Percentiles rank a stretch among this genome's conserved stretches.
Evolutionary conservation across 2,329 filamentous ascomycete genomes (phyloP).

Genomic region (Penicillium corylophilum): DNA sequence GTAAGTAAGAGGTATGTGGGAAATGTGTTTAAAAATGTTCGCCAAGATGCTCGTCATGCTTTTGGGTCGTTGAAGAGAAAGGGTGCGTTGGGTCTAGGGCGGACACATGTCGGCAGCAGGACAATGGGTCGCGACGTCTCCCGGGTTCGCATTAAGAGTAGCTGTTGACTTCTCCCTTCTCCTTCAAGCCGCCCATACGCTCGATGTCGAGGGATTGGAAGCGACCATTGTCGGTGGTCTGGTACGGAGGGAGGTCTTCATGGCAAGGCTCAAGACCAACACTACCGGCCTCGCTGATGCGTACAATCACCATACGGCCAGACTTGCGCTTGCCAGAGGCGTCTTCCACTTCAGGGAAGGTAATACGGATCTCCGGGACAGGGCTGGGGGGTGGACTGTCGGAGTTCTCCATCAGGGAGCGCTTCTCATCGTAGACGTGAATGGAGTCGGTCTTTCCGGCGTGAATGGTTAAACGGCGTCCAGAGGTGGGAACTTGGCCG

Average conservation of each 20-base stretch:
- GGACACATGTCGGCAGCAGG: neutral
- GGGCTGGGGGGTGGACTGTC: slow-evolving; percentile 72
- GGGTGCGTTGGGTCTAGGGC: neutral
- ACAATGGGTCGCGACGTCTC: neutral
- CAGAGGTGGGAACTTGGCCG: slow-evolving; percentile 52
- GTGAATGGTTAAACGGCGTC: slow-evolving; percentile 60
- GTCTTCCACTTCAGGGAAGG: slow-evolving; percentile 93
- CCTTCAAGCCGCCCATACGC: slow-evolving; percentile 88
- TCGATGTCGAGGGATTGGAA: slow-evolving; percentile 96
- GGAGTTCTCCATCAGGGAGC: slow-evolving; percentile 73
- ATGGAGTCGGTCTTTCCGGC: slow-evolving; percentile 66
- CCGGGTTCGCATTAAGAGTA: slow-evolving; percentile 31
- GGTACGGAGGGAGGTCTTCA: slow-evolving; percentile 82
- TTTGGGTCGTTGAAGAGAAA: slow-evolving; percentile 28
- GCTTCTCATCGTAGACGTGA: slow-evolving; percentile 76
- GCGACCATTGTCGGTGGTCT: slow-evolving; percentile 72
- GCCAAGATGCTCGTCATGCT: slow-evolving; percentile 35
- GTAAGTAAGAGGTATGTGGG: slow-evolving; percentile 28
- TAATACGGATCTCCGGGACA: slow-evolving; percentile 97
- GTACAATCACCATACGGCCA: slow-evolving; percentile 86
- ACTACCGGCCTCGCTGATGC: slow-evolving; percentile 79
- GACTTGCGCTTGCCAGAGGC: slow-evolving; percentile 72
- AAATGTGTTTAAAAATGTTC: slow-evolving; percentile 22
- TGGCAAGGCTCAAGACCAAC: slow-evolving; percentile 84
- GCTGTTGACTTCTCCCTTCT: slow-evolving; percentile 63